Percentiles rank a stretch among this genome's conserved stretches.
phyloP scores from a whole-genome alignment of 805 yeast genomes.

The Torulaspora quercuum region DNA sequence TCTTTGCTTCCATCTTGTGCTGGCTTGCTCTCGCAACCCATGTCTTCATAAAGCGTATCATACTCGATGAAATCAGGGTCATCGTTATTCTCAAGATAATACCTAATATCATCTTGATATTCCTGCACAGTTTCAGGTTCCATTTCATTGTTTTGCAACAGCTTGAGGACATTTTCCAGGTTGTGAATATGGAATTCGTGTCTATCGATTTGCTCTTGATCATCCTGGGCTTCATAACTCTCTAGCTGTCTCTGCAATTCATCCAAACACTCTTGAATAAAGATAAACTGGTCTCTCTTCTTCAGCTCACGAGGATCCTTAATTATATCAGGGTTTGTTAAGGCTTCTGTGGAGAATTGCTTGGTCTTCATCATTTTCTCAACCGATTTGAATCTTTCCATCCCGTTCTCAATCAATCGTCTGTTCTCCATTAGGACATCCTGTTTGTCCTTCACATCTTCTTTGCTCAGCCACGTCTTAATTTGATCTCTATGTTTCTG shows the following conservation, averaged over 20 bases:
- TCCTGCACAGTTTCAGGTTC: constrained; percentile 73
- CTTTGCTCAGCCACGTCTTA: constrained; percentile 89
- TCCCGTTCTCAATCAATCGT: constrained; percentile 64
- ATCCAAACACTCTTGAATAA: constrained; percentile 67
- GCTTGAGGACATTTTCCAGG: constrained; percentile 72
- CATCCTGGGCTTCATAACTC: constrained; percentile 65
- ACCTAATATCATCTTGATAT: constrained; percentile 83
- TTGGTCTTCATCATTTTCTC: constrained; percentile 92
- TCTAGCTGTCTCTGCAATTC: constrained; percentile 81
- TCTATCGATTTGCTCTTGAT: constrained; percentile 61
- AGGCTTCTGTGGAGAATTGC: constrained; percentile 90
- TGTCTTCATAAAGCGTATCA: constrained; percentile 84
- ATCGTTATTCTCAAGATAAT: constrained; percentile 90
- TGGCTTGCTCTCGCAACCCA: constrained; percentile 50
- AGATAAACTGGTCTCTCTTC: constrained; percentile 67
- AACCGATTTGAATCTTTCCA: constrained; percentile 94
- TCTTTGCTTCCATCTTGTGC: constrained; percentile 45
- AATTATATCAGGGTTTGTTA: constrained; percentile 62
- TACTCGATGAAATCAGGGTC: constrained; percentile 92
- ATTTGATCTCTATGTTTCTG: constrained; percentile 94
- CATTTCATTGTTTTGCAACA: constrained; percentile 74
- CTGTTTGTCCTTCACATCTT: constrained; percentile 87
- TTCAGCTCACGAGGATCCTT: constrained; percentile 76
- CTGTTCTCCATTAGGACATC: constrained; percentile 70
- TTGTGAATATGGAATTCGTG: constrained; percentile 75